Evolutionary conservation across 768 basidiomycete species (phyloP), one percentile per base, ranked within the genome.

Genomic region (Collybia nuda): DNA sequence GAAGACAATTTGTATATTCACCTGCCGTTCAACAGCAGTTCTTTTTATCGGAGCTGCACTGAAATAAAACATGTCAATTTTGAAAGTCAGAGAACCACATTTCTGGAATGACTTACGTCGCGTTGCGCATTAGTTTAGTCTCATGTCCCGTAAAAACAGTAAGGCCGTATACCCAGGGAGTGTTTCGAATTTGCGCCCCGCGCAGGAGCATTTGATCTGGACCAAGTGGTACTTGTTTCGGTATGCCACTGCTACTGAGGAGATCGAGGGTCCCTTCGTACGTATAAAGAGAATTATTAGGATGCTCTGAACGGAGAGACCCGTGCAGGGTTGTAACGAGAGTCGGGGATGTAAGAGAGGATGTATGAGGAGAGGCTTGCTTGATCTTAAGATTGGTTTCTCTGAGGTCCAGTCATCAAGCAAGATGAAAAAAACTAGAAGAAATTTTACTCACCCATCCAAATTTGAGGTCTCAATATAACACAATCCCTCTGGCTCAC

Each of bases 351-450:
- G 86, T 93, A 38, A 98, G 77, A 5, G 77, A 61, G 0, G 89
- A 72, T 1, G 94, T 98, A 28, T 91, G 84, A 1, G 90, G 74
- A 2, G 90, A 90, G 0, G 91, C 91, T 69, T 99, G 94, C 64
- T 99, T 99, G 70, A 99, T 98, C 75, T 98, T 99, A 58, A 99
- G 79, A 62, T 98, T 98, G 3, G 97, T 99, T 73, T 98, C 97
- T 21, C 93, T 93, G 58, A 26, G 24, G 7, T 18, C 39, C 28
- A 24, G 40, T 39, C 9, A 44, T 48, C 24, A 45, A 45, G 44
- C n/a, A 51, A 39, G 21, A 24, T 18, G 9, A 14, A 36, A 32
- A 24, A 22, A 26, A 19, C 5, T 15, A 17, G 22, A 28, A 17
- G 26, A 38, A 37, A 22, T 24, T 19, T 43, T 41, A 57, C 71